Evolutionary conservation across 2,329 filamentous ascomycete species (phyloP).

Genomic region (Diaporthe longicolla): DNA sequence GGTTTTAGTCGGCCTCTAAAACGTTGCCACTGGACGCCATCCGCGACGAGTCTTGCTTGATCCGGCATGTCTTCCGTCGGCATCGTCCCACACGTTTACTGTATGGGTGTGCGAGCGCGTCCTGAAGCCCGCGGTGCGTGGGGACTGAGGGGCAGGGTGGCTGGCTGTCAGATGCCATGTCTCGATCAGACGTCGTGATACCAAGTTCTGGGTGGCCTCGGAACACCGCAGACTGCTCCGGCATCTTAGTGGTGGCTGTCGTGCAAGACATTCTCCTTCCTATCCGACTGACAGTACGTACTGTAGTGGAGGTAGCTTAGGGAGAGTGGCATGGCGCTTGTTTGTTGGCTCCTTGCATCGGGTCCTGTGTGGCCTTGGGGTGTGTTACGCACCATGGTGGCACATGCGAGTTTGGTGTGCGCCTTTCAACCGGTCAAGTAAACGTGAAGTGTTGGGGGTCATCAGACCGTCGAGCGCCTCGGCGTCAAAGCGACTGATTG

Average conservation of each 20-base stretch:
- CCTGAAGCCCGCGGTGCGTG: neutral
- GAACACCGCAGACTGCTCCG: conserved; percentile 14
- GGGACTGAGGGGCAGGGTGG: conserved; percentile 8
- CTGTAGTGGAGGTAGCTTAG: neutral
- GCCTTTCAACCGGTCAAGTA: conserved; percentile 27
- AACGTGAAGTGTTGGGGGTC: conserved; percentile 35
- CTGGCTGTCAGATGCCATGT: conserved; percentile 34
- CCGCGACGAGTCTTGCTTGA: conserved; percentile 27
- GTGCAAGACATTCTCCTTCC: conserved; percentile 24
- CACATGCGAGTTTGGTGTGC: conserved; percentile 34
- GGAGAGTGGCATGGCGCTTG: conserved; percentile 23
- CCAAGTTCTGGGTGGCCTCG: conserved; percentile 17
- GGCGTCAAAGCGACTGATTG: conserved; percentile 36
- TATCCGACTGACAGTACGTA: conserved; percentile 3
- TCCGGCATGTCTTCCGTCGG: conserved; percentile 23
- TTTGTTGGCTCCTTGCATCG: conserved; percentile 32
- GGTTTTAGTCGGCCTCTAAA: conserved; percentile 14
- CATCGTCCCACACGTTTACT: conserved; percentile 11
- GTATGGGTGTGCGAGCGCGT: neutral
- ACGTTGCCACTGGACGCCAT: conserved; percentile 36
- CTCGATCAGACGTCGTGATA: conserved; percentile 21
- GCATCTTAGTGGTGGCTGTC: conserved; percentile 1
- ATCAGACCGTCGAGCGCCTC: conserved; percentile 31
- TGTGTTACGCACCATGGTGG: conserved; percentile 34
- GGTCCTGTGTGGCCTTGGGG: conserved; percentile 18